phyloP scores from a whole-genome alignment of 2,329 filamentous ascomycete species.

The Alternaria sp. region DNA sequence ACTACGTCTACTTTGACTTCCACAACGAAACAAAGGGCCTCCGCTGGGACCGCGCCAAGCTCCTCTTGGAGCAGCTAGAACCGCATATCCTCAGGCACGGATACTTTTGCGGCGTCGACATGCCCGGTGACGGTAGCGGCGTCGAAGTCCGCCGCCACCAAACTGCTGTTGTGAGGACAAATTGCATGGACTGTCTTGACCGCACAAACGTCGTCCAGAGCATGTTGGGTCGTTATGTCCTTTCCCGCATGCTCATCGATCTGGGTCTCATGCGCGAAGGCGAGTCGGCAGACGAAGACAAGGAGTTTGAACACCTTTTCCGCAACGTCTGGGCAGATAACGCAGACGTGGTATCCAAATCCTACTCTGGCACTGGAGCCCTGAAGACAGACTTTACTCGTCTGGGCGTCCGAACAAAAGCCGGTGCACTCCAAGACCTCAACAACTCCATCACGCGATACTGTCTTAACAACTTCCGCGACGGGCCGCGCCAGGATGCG shows the following conservation, averaged over 20 bases:
- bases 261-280: constrained; percentile 79
- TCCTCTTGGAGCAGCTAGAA: constrained; percentile 82
- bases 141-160: constrained; percentile 84
- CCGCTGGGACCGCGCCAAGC: constrained; percentile 88
- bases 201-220: constrained; percentile 98
- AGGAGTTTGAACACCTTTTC: constrained; percentile 87
- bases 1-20: constrained; percentile 99
- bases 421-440: constrained; percentile 83
- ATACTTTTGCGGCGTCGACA: constrained; percentile 93
- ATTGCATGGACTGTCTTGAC: constrained; percentile 99
- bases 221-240: constrained; percentile 88
- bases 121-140: constrained; percentile 75
- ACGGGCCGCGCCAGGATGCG: constrained; percentile 92
- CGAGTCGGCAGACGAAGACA: constrained; percentile 80
- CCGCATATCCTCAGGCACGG: constrained; percentile 79
- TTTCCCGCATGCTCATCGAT: constrained; percentile 89
- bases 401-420: constrained; percentile 86
- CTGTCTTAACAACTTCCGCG: constrained; percentile 90
- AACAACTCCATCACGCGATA: constrained; percentile 90
- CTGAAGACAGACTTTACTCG: constrained; percentile 98
- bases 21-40: constrained; percentile 97
- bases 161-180: constrained; percentile 91
- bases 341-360: constrained; percentile 89
- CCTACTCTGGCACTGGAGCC: constrained; percentile 94
- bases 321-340: constrained; percentile 99